Conservation (phyloP, 768 basidiomycete species). For the Antrodiella citrinella region DNA sequence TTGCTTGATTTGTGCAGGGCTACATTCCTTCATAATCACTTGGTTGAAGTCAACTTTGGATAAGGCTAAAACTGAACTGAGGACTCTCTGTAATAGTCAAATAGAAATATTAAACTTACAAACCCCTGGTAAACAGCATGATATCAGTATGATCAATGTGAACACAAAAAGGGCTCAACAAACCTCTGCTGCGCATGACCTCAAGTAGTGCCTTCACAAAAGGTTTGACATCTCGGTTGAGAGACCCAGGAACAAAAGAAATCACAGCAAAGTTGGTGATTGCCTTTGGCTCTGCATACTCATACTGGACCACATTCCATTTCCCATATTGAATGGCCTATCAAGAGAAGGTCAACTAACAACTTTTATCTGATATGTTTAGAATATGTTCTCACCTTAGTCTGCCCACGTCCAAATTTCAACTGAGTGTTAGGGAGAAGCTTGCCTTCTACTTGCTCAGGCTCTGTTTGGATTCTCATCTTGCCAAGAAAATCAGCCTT, state of each 20-base stretch:
- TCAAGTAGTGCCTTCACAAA: neutral
- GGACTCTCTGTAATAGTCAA: neutral
- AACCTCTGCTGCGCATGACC: neutral
- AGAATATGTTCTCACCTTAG: slow-evolving; percentile 3
- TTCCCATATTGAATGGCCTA: too few relatives aligned
- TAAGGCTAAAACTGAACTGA: neutral
- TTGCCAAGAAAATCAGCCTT: neutral
- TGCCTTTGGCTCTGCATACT: neutral
- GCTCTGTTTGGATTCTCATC: neutral
- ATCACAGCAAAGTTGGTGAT: neutral
- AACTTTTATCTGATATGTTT: too few relatives aligned
- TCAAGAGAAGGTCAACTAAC: too few relatives aligned
- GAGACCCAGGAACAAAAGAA: neutral
- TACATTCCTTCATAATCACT: neutral
- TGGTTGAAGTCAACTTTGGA: neutral
- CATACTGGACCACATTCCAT: neutral
- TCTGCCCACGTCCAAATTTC: neutral
- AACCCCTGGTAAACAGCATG: neutral
- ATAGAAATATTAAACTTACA: neutral
- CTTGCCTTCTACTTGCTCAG: slow-evolving; percentile 22
- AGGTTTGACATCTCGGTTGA: neutral
- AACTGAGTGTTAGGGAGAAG: neutral
- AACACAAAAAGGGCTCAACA: too few relatives aligned
- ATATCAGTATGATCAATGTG: too few relatives aligned
- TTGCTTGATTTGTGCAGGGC: too few relatives aligned